Evolutionary conservation across 1,284 basidiomycete species (phyloP), one percentile per base, ranked within the genome.

Genomic region (Pisolithus thermaeus): DNA sequence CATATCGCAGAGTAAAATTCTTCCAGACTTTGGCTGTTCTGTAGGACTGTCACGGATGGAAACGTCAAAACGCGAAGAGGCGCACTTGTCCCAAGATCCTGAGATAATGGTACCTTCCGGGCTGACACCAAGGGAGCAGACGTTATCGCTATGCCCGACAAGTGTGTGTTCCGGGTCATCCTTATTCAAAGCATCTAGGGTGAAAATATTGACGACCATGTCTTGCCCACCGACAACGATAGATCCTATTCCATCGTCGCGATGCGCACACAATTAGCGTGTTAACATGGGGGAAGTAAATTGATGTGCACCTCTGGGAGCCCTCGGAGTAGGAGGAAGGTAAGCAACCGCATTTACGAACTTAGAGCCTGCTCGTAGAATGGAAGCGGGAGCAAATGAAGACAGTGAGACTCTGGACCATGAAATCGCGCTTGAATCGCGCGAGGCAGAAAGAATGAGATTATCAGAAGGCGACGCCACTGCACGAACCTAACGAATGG

Each of bases 21-120:
- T 83, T 87, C 97, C 97, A 99, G 0, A 99, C 84, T 69, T 90
- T 90, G 20, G 92, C 96, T 0, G 94, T 94, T 61, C 93, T 96
- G 63, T 40, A 53, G 27, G 47, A 43, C 47, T 22, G 42, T 38
- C 30, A 41, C 50, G 7, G 55, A 37, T 25, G 35, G 22, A 27
- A 40, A 28, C 25, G 25, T 6, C 20, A 20, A 20, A 25, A 39
- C 50, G 46, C 25, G 25, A 58, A 51, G 43, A 46, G 14, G 70
- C 85, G 70, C 63, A 93, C 92, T 80, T 87, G 72, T 99, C 97
- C 96, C 96, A 99, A 53, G 92, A 96, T 20, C 96, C 96, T n/a
- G 92, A 95, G 51, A 96, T 83, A 54, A 96, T 83, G 52, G 81
- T 76, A 6, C 90, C 90, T 51, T 77, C 76, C 11, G 79, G 67